Base-by-base conservation (phyloP, 805 yeast species). In the Torulaspora gathmanii region DNA sequence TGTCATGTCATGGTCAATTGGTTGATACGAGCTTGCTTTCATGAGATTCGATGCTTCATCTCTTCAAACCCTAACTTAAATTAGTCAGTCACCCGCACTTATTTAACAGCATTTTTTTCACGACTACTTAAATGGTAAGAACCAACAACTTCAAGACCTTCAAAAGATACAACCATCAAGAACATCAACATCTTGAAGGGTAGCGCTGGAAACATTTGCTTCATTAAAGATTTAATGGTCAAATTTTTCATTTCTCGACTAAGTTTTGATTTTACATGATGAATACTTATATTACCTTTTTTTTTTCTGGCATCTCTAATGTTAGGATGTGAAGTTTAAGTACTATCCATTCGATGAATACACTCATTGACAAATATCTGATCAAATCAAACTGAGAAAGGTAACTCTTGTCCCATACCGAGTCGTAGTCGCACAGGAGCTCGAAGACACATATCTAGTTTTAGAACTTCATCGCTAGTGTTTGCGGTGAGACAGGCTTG, bases 221-320 rank as follows among this genome's bases (percentile, higher is more conserved):
- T 17, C 33, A 44, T 40, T 48, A 48, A 48, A 48, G 51, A 38
- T 3, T 48, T 48, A 48, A 42, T 44, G 36, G 22, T 16, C 33
- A 28, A 26, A 33, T 44, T 34, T 37, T 23, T 34, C 33, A 15
- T 15, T 20, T 41, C 39, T 34, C 34, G 28, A 26, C 34, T 41
- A 11, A 26, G 44, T 26, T 27, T 34, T 40, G 41, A 40, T 40
- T 37, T 35, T 41, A 31, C 40, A 53, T 60, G 65, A 60, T 60
- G 65, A 64, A 52, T 57, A 33, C 42, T 31, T 45, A 45, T 44
- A 34, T 49, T 47, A 40, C 38, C 38, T 42, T 75, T 39, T 82
- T n/a, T 80, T 80, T 82, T 83, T 83, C 90, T 83, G 90, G 90
- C 90, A 83, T 83, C 90, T 83, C 89, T 83, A 83, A 82, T 83